Base-by-base conservation (phyloP, 257 asterid species). In the Coffea canephora region DNA sequence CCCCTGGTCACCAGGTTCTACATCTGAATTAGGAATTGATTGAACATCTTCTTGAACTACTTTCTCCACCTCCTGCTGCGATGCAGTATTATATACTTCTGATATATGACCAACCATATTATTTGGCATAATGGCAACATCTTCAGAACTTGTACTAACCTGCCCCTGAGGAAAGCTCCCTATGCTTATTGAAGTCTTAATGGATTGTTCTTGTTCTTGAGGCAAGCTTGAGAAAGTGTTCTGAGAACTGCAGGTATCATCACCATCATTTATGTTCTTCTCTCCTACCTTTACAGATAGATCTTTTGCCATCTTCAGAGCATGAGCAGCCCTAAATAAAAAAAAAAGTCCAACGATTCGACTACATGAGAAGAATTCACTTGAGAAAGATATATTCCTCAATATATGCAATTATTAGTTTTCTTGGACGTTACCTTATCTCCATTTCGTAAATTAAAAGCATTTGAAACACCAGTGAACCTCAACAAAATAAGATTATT, bases 221-320 rank as follows among this genome's bases (percentile, higher is more conserved):
- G 98, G 98, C 89, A 92, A 87, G 89, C 97, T 92, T 69, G 99
- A 91, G 84, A 91, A 94, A 73, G 98, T 89, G 87, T 94, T 92
- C 64, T 92, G 96, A 73, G 97, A 96, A 90, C 97, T 87, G 84
- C 87, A 76, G 86, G 89, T 85, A 84, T 96, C 99, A 80, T 92
- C 95, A 71, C 76, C 90, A 80, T 92, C 97, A 86, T 87, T 88
- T 84, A 90, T 79, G 84, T 84, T 89, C 86, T 90, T 96, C 77
- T 92, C 97, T 71, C 89, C 97, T 34, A 89, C 76, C 80, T 87
- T 89, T 39, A 86, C 87, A 13, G 92, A 87, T 85, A 96, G 95
- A 81, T 89, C 91, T 83, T 90, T 94, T 14, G 98, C 95, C 93
- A 94, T 87, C 89, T 90, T 92, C 89, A 96, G 94, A 87, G 98